These are phyloP conservation scores for Schwanniomyces sp. DNA, from an alignment of 805 yeast species.

Conservation along the genomic window DNA sequence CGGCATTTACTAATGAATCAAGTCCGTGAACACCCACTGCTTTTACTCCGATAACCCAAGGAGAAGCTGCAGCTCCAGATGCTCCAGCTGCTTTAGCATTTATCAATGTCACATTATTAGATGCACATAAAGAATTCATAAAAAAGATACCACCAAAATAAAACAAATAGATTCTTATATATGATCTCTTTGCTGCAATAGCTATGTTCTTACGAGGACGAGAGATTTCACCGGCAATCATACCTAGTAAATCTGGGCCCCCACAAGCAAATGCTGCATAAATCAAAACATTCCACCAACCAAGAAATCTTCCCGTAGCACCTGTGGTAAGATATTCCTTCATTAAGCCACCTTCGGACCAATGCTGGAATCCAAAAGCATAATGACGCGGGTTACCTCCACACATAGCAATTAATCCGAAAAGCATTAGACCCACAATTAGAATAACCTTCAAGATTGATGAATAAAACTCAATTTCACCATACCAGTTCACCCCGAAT, in stretches of 20 bases:
- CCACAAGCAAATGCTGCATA: slow-evolving; percentile 69
- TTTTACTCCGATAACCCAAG: slow-evolving; percentile 79
- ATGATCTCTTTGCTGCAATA: slow-evolving; percentile 65
- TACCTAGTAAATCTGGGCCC: slow-evolving; percentile 70
- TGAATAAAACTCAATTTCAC: slow-evolving; percentile 63
- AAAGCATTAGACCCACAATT: slow-evolving; percentile 61
- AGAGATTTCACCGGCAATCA: slow-evolving; percentile 72
- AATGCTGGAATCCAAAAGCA: slow-evolving; percentile 69
- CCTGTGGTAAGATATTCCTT: slow-evolving; percentile 49
- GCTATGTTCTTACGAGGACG: slow-evolving; percentile 67
- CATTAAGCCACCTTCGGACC: slow-evolving; percentile 69
- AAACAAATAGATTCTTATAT: slow-evolving; percentile 66
- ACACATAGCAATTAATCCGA: slow-evolving; percentile 62
- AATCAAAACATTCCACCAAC: slow-evolving; percentile 60
- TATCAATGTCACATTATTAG: slow-evolving; percentile 51
- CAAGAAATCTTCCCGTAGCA: slow-evolving; percentile 54
- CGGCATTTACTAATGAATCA: slow-evolving; percentile 75
- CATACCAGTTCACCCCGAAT: slow-evolving; percentile 51
- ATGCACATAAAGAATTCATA: slow-evolving; percentile 68
- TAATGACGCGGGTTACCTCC: slow-evolving; percentile 82
- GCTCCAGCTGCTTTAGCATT: slow-evolving; percentile 49
- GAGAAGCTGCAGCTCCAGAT: slow-evolving; percentile 68
- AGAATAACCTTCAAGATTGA: slow-evolving; percentile 64
- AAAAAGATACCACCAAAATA: slow-evolving; percentile 61
- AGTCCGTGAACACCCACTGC: slow-evolving; percentile 62